Percentiles rank a stretch among this genome's conserved stretches.
These are phyloP conservation scores for Yamadazyma diddensiae DNA, from an alignment of 1,139 yeast species.

Conservation along the genomic window DNA sequence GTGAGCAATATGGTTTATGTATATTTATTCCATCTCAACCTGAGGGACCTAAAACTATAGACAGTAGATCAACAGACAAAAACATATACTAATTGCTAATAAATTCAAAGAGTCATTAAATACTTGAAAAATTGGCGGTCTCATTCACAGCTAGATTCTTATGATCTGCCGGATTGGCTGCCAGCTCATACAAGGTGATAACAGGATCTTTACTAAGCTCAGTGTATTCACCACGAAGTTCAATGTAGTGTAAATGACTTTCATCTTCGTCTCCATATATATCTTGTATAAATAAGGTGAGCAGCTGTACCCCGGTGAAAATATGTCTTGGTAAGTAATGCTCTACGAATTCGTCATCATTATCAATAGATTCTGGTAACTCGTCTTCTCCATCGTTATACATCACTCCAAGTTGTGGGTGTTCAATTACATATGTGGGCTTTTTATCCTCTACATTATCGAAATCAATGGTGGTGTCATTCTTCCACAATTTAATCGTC, in stretches of 20 bases:
- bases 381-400: slow-evolving; percentile 35
- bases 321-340: slow-evolving; percentile 74
- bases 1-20: no score
- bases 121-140: not conserved
- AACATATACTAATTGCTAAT: no score
- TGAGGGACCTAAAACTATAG: no score
- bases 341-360: slow-evolving; percentile 66
- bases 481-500: slow-evolving; percentile 69
- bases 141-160: slow-evolving; percentile 25
- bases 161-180: slow-evolving; percentile 92
- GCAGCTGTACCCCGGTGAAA: slow-evolving; percentile 67
- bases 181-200: slow-evolving; percentile 77
- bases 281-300: slow-evolving; percentile 66
- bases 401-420: slow-evolving; percentile 58
- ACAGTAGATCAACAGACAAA: no score
- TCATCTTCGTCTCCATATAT: slow-evolving; percentile 67
- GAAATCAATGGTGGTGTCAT: slow-evolving; percentile 65
- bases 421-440: slow-evolving; percentile 54
- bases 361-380: slow-evolving; percentile 28
- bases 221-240: slow-evolving; percentile 77
- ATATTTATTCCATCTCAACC: no score
- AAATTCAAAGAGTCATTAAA: no score
- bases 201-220: slow-evolving; percentile 65
- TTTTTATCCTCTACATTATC: slow-evolving; percentile 51
- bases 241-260: slow-evolving; percentile 64